Percentiles rank a stretch among this genome's conserved stretches.
Evolutionary conservation across 2,329 filamentous ascomycete species (phyloP).

Genomic region (Hypomyces perniciosus): DNA sequence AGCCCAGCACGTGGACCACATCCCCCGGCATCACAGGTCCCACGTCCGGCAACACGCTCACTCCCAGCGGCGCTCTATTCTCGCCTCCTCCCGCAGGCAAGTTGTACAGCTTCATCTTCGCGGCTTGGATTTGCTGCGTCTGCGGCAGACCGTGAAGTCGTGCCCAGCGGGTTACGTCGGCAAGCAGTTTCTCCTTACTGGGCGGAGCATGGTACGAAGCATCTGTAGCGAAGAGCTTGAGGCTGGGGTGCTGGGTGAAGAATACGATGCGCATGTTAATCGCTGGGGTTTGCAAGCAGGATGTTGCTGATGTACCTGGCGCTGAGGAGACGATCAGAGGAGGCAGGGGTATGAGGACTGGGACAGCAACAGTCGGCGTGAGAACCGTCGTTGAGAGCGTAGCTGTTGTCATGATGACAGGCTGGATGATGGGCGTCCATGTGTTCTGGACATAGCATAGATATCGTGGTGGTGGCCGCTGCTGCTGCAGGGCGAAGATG

Average conservation of each 20-base stretch:
- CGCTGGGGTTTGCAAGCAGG: not conserved
- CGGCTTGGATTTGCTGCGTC: not conserved
- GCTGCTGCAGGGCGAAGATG: conserved; percentile 16
- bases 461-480: not conserved
- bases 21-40: conserved; percentile 15
- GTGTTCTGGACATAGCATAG: not conserved
- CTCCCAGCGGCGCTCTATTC: not conserved
- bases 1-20: conserved; percentile 25
- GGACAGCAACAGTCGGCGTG: not conserved
- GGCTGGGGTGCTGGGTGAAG: not conserved
- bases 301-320: not conserved
- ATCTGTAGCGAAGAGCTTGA: not conserved
- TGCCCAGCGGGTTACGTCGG: not conserved
- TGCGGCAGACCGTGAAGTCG: not conserved
- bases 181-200: not conserved
- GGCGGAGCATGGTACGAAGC: not conserved
- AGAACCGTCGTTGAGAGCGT: not conserved
- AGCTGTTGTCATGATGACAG: not conserved
- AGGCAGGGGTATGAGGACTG: not conserved
- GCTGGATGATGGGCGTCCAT: not conserved
- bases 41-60: not conserved
- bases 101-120: not conserved
- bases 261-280: not conserved
- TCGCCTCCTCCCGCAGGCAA: not conserved
- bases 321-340: not conserved